Evolutionary conservation across 371 early-diverging fungal genomes (phyloP).

Genomic region (Dinochytrium kinnereticum): DNA sequence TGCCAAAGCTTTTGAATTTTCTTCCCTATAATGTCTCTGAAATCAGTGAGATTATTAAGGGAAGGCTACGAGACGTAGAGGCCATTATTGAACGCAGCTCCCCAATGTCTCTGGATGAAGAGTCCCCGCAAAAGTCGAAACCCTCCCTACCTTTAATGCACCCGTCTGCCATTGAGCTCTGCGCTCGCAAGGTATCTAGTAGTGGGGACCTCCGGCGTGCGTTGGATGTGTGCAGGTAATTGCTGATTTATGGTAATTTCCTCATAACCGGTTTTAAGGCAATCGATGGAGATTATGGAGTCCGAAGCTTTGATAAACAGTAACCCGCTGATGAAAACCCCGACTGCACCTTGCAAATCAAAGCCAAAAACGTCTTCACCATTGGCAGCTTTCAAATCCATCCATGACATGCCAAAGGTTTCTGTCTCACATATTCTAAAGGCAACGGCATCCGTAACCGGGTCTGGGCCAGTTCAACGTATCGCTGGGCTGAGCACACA

Average conservation of each 20-base stretch:
- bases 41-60: conserved; percentile 82
- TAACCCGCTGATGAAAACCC: not conserved
- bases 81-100: not conserved
- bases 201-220: conserved; percentile 93
- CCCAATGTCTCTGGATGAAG: conserved; percentile 6
- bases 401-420: conserved; percentile 66
- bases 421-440: conserved; percentile 79
- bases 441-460: conserved; percentile 69
- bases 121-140: not conserved
- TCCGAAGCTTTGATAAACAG: conserved; percentile 57
- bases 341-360: conserved; percentile 26
- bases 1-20: conserved; percentile 82
- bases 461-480: conserved; percentile 66
- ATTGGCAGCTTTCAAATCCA: not conserved
- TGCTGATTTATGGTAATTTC: not conserved
- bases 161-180: conserved; percentile 85
- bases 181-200: conserved; percentile 88
- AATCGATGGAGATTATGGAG: conserved; percentile 83
- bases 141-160: conserved; percentile 68
- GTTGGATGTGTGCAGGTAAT: conserved; percentile 79
- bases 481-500: conserved; percentile 75
- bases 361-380: not conserved
- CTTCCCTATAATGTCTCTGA: conserved; percentile 83
- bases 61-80: conserved; percentile 60
- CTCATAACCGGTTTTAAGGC: conserved; percentile 50